Evolutionary conservation across 305 asterid genomes (phyloP), one percentile per base, ranked within the genome.

Genomic region (Withania somnifera): DNA sequence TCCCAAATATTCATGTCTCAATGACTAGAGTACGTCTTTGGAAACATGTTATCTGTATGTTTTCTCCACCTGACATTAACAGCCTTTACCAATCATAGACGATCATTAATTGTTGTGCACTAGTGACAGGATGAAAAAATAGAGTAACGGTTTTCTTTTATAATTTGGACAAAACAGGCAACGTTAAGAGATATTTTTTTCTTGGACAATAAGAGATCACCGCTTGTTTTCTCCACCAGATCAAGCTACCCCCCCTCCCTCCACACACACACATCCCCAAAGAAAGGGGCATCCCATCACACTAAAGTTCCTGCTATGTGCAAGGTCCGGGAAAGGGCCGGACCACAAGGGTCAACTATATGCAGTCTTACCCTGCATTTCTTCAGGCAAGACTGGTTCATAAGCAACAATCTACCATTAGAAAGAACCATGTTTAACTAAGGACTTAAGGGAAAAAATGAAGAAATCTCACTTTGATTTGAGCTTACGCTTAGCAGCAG

Each of bases 381-480:
- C n/a, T n/a, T n/a, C n/a, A n/a, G n/a, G n/a, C n/a, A n/a, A n/a
- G 53, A 68, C 19, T 40, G n/a, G 54, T 50, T 50, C 61, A 28
- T 26, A 75, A 47, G 0, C 45, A 3, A 50, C 11, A 11, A 50
- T 73, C 42, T 50, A 26, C 45, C 26, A 8, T 19, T 3, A 19
- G 36, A 14, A 68, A 63, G 61, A 30, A 81, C 54, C 53, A 67
- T 26, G 42, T 19, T 45, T 42, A 36, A 58, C 69, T 2, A 42
- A 61, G 77, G 60, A 22, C 40, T 22, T 32, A 42, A 57, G 22
- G n/a, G 58, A n/a, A 32, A 38, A 68, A 57, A 45, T 60, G 69
- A 40, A 17, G 66, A 67, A 38, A 75, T 71, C 30, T 80, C 73
- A 88, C 97, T 88, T 89, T 53, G 88, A 73, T 79, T 83, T 82